These are phyloP conservation scores for Bipolaris gigantea DNA, from an alignment of 2,329 filamentous ascomycete species.

Conservation along the genomic window DNA sequence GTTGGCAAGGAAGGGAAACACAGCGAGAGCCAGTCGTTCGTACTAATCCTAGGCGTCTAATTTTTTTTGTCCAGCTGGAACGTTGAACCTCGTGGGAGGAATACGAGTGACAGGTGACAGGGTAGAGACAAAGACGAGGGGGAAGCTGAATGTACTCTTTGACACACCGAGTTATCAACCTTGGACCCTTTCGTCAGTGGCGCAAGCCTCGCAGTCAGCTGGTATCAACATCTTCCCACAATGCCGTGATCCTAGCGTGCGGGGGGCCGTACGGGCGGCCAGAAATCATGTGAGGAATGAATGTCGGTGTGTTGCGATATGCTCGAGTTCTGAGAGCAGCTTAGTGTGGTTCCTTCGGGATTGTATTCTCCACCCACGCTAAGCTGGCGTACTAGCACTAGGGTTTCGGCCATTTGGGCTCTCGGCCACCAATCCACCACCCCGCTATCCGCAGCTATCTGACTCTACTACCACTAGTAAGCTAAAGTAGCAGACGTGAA, in stretches of 20 bases:
- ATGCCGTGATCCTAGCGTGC: neutral
- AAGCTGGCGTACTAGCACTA: too few species aligned
- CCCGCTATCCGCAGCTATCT: too few species aligned
- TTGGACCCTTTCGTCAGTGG: neutral
- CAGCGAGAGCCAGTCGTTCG: neutral
- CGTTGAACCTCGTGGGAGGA: neutral
- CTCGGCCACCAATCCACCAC: too few species aligned
- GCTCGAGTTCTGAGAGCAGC: neutral
- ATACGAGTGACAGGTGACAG: neutral
- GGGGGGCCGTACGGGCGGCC: neutral
- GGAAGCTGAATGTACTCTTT: neutral
- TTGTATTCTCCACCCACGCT: neutral
- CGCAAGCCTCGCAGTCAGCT: neutral
- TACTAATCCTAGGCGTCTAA: neutral
- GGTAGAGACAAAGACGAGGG: neutral
- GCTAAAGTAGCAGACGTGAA: too few species aligned
- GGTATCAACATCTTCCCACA: neutral
- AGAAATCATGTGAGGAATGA: conserved; percentile 1
- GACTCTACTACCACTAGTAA: too few species aligned
- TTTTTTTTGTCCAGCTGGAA: neutral
- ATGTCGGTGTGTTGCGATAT: conserved; percentile 5
- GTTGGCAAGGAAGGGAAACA: neutral
- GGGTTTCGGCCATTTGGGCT: too few species aligned
- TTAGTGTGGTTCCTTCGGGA: neutral
- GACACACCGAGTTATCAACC: neutral